Evolutionary conservation across 441 rosid genomes (phyloP), one percentile per base, ranked within the genome.

Genomic region (Hypseocharis bilobata): DNA sequence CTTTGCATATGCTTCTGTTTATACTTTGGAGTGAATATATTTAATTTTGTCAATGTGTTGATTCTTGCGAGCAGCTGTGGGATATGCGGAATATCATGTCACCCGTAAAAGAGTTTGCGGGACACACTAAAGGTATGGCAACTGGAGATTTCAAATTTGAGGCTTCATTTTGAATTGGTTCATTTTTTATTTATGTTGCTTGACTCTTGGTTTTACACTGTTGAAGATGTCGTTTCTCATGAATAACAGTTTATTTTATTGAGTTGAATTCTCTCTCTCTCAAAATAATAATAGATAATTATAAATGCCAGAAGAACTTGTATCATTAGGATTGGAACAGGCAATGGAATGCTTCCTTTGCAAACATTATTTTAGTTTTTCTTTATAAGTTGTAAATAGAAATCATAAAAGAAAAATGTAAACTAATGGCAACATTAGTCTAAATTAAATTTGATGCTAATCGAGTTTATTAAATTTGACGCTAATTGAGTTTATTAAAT

Each of bases 11-110:
- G 28, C 22, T 68, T 42, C 52, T 64, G 17, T 65, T 69, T 64
- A 72, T 44, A 42, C 16, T 59, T 4, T 4, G 32, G 32, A 13
- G 27, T 60, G 17, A 27, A 58, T 14, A 25, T 32, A 49, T 7
- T 34, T 66, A 65, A 29, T 19, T 55, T 0, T 67, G 42, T 76
- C 14, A 14, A 59, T 58, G 44, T 16, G 40, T 14, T 62, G 30
- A 44, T 80, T 19, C 65, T 75, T 62, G 71, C 56, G 23, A 63
- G 66, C 89, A 91, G 99, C 96, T 94, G 70, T 91, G 99, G 99
- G 99, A 94, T 77, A 89, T 91, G 97, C 82, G 98, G 72, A 89
- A 94, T 76, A 76, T 74, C 67, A 73, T 94, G 88, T 80, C 89
- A 47, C 99, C 99, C 19, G 87, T 91, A 55, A 84, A 80, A 75